Evolutionary conservation across 139 green algal genomes (phyloP), one percentile per base, ranked within the genome.

Genomic region (Auxenochlorella pyrenoidosa): DNA sequence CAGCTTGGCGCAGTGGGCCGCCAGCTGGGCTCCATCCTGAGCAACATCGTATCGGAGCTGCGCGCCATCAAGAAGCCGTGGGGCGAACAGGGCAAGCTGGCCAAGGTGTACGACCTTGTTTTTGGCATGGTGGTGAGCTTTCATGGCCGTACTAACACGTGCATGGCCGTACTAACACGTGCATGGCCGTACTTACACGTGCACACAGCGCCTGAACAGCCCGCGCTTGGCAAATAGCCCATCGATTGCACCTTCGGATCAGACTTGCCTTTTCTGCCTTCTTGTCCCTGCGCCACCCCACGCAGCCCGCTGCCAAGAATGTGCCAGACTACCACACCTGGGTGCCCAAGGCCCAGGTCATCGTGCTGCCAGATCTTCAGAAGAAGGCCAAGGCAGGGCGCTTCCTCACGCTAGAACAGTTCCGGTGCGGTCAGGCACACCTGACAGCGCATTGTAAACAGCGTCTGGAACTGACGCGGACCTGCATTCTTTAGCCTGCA

Each of bases 251-350:
- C 47, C 47, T 54, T 54, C 12, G 47, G 12, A 12, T 58, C 54
- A 28, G 54, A 63, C 12, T 2, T 63, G 54, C 15, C 3, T 40
- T 15, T 73, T 28, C 66, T 38, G 18, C 66, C 26, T 73, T 5
- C 66, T 18, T 40, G 8, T 73, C 10, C 66, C 32, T 40, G 3
- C 66, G 32, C 47, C 47, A 54, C 32, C 32, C 34, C 26, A 30
- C 47, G 70, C 70, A 76, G 70, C 70, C 70, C 70, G 28, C 34
- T 19, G 21, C 15, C 34, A 76, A 43, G 70, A 34, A 76, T 13
- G 18, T 16, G 34, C 58, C 77, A 4, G 93, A 95, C 80, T 95
- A 95, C 82, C 79, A 91, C n/a, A 28, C 70, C 3, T 94, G 80
- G 71, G 91, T 95, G 82, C 79, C 54, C 21, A 58, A 60, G 24